Base-by-base conservation (phyloP, 306 rosid genomes). In the Cyclanthera cordifolia region DNA sequence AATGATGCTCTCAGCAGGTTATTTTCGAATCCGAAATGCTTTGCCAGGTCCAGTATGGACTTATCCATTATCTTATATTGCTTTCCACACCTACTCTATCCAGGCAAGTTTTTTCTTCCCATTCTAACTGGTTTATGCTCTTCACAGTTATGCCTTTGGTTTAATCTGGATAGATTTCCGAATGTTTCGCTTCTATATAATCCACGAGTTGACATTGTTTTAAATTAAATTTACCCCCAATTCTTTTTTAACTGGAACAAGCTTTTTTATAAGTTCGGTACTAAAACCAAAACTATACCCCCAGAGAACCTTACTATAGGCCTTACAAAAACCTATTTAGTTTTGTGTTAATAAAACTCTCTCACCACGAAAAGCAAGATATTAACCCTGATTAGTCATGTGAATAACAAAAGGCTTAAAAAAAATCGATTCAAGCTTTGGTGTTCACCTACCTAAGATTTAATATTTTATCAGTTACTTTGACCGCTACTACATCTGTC, bases 1-100 rank as follows among this genome's bases (percentile, higher is more conserved):
- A 75, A 94, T 94, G 99, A 94, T 94, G 96, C 96, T 94, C 67
- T 82, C 97, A 0, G 96, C 97, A 1, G 99, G 99, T 63, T 94
- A 85, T 82, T 94, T 90, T 78, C 81, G 99, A 85, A 78, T 94
- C 74, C 90, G 95, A 77, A 85, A 72, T 43, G 81, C 90, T 16
- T 75, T 94, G 83, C 97, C 99, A 5, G 75, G 84, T 68, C 90
- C 97, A 8, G 67, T 90, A 52, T 94, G 99, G 99, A 85, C 66
- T 67, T 90, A 90, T 78, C 99, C 99, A 39, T 30, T 88, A 74
- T 94, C 99, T 58, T 94, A 90, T 70, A 69, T 94, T 46, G 84
- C 97, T 76, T 94, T 90, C 67, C 97, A 94, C 73, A 88, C 97
- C 2, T 90, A 90, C 73, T 83, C 99, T 60, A 86, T 94, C 74